Conservation (phyloP, 306 rosid species). For the Acacia acuminata region DNA sequence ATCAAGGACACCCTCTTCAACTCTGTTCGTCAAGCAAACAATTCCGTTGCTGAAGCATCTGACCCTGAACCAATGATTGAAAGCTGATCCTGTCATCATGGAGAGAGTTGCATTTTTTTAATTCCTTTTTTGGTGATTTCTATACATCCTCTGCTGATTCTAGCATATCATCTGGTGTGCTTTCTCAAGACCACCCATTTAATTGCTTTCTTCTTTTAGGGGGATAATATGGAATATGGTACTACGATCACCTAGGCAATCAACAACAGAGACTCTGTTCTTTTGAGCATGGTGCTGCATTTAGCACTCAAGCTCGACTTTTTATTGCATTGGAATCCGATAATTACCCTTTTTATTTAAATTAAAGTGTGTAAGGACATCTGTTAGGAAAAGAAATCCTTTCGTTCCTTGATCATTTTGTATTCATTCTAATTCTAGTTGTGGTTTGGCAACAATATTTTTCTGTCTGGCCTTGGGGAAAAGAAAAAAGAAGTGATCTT, state of each 20-base stretch:
- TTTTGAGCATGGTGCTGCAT: slow-evolving; percentile 5
- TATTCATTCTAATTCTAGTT: not conserved
- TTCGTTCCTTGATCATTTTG: not conserved
- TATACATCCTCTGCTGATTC: slow-evolving; percentile 18
- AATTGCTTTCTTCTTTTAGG: not conserved
- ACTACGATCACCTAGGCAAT: not conserved
- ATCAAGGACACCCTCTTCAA: slow-evolving; percentile 75
- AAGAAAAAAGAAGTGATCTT: not conserved
- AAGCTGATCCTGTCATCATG: slow-evolving; percentile 41
- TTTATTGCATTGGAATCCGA: not conserved
- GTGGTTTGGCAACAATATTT: not conserved
- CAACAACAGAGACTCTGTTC: not conserved
- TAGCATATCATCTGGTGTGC: slow-evolving; percentile 22
- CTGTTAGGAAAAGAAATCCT: not conserved
- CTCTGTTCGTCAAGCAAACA: slow-evolving; percentile 59
- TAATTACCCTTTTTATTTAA: not conserved
- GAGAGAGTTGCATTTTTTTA: not conserved
- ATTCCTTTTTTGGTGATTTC: slow-evolving; percentile 5
- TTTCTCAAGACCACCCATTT: not conserved
- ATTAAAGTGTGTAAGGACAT: not conserved
- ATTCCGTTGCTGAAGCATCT: slow-evolving; percentile 50
- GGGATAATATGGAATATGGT: not conserved
- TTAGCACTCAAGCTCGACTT: not conserved
- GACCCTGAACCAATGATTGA: slow-evolving; percentile 79
- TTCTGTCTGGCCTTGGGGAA: not conserved